Evolutionary conservation across 148 eudicot genomes (phyloP).

Genomic region (Chenopodium suecicum): DNA sequence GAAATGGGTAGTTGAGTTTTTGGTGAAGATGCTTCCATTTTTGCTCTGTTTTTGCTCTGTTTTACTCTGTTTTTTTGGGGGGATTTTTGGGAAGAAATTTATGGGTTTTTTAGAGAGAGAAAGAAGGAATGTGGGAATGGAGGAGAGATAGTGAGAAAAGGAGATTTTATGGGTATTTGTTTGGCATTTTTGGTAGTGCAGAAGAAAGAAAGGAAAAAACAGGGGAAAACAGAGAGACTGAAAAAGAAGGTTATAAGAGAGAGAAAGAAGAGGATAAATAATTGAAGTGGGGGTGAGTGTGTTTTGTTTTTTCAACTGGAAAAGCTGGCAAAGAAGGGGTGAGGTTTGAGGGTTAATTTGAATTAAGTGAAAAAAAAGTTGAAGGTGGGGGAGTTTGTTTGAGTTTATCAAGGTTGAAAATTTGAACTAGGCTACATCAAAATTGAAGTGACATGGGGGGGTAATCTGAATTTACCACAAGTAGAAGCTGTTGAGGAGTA

Average conservation of each 20-base stretch:
- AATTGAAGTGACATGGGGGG: conserved; percentile 11
- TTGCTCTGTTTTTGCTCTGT: background rate
- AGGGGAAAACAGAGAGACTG: conserved; percentile 19
- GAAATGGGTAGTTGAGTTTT: conserved; percentile 22
- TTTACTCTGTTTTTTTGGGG: background rate
- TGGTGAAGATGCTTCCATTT: conserved; percentile 43
- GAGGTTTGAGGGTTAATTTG: conserved; percentile 20
- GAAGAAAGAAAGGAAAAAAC: conserved; percentile 1
- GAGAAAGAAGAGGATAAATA: background rate
- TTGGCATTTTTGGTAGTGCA: background rate
- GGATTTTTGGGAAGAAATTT: background rate
- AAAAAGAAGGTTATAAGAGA: background rate
- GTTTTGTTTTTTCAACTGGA: conserved; percentile 15
- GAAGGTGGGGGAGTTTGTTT: background rate
- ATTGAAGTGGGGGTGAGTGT: background rate
- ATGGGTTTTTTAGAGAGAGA: background rate
- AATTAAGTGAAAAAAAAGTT: background rate
- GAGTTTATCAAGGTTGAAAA: conserved; percentile 26
- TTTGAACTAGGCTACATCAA: conserved; percentile 14
- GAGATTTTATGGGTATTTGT: background rate
- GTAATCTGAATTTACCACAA: background rate
- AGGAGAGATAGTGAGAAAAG: no score
- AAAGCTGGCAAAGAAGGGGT: conserved; percentile 28
- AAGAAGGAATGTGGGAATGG: conserved; percentile 1
- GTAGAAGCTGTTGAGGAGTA: background rate